Percentiles rank a stretch among this genome's conserved stretches.
Conservation (phyloP, 2,329 filamentous ascomycete genomes). For the Aspergillus sp. region DNA sequence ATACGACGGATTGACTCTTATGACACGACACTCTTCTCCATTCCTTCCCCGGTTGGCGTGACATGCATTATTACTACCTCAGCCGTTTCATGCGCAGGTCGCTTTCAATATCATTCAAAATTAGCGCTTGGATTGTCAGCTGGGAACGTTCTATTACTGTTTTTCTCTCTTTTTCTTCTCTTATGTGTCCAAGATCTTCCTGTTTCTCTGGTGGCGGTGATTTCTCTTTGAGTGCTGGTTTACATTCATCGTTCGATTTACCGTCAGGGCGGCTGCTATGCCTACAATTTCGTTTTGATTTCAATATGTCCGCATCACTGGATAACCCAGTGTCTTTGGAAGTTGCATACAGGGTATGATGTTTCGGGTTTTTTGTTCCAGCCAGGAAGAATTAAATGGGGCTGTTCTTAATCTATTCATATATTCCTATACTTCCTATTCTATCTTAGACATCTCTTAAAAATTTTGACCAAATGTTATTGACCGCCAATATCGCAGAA, state of each 20-base stretch:
- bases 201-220: conserved; percentile 17
- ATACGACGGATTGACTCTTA: conserved; percentile 4
- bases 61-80: conserved; percentile 1
- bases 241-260: conserved; percentile 11
- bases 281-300: neutral
- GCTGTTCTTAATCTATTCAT: neutral
- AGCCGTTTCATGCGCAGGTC: conserved; percentile 16
- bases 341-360: neutral
- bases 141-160: neutral
- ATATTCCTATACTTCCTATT: neutral
- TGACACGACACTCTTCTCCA: conserved; percentile 2
- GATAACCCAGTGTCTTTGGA: neutral
- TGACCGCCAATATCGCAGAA: too few relatives aligned
- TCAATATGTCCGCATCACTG: neutral
- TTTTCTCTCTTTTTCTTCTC: conserved; percentile 1
- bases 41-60: conserved; percentile 14
- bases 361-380: conserved; percentile 1
- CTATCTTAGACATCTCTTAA: neutral
- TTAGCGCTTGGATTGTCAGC: conserved; percentile 4
- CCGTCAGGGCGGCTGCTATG: neutral
- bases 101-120: conserved; percentile 6
- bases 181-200: neutral
- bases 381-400: neutral
- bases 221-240: conserved; percentile 20
- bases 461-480: neutral